Percentiles rank a stretch among this genome's conserved stretches.
phyloP scores from a whole-genome alignment of 441 rosid species.

The Bruguiera hainesii region DNA sequence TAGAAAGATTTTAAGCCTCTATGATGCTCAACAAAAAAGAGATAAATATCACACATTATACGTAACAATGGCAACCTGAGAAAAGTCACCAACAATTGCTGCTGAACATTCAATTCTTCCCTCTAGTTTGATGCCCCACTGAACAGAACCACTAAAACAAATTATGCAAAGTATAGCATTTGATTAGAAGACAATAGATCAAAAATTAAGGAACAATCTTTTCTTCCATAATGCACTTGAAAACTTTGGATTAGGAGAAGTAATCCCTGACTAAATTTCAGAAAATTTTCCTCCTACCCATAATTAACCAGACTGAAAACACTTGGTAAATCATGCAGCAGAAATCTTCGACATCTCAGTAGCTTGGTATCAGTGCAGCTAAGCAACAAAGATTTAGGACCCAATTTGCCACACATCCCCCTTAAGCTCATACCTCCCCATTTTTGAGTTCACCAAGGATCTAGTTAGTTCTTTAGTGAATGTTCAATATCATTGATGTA shows the following conservation, averaged over 20 bases:
- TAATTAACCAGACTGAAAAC: not conserved
- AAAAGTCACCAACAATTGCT: constrained; percentile 63
- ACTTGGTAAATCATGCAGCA: not conserved
- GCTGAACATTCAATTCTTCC: constrained; percentile 94
- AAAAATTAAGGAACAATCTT: constrained; percentile 9
- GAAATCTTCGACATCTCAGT: not conserved
- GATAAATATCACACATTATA: constrained; percentile 19
- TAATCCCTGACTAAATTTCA: not conserved
- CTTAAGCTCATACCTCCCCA: too few species aligned
- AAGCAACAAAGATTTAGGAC: too few species aligned
- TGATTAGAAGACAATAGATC: not conserved
- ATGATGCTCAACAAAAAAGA: constrained; percentile 14
- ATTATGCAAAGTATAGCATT: constrained; percentile 11
- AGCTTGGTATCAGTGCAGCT: too few species aligned
- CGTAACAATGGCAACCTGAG: constrained; percentile 51
- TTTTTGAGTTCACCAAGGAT: too few species aligned
- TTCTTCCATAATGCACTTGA: constrained; percentile 10
- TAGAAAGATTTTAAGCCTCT: constrained; percentile 15
- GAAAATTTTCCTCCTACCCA: not conserved
- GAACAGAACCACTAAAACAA: constrained; percentile 63
- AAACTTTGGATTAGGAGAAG: not conserved
- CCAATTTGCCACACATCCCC: too few species aligned
- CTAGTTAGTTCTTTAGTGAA: too few species aligned
- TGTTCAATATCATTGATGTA: too few species aligned
- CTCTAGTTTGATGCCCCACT: constrained; percentile 68